These are phyloP conservation scores for Colletotrichum tabaci DNA, from an alignment of 2,329 filamentous ascomycete genomes.

Conservation along the genomic window DNA sequence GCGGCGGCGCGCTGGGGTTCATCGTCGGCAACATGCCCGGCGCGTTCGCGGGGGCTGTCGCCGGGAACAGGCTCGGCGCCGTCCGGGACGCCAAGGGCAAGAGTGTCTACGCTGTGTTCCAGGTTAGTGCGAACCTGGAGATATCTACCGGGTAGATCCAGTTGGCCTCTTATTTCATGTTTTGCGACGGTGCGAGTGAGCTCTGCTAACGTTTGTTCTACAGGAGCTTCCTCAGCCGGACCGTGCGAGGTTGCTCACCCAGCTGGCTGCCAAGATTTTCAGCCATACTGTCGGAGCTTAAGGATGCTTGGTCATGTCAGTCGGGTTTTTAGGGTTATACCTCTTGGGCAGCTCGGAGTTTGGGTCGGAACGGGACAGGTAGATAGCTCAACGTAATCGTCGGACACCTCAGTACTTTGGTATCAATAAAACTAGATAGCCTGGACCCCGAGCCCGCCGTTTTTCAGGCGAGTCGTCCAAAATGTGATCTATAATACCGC, in stretches of 20 bases:
- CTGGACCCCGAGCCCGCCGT: too few species aligned
- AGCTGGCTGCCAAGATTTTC: conserved; percentile 89
- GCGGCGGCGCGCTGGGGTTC: conserved; percentile 92
- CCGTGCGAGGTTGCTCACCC: conserved; percentile 83
- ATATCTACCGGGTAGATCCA: conserved; percentile 31
- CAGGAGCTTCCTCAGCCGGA: conserved; percentile 87
- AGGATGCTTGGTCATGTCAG: background rate
- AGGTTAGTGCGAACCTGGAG: conserved; percentile 56
- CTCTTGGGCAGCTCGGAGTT: conserved; percentile 35
- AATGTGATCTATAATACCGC: too few species aligned
- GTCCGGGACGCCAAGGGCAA: conserved; percentile 92
- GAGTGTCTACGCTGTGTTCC: conserved; percentile 94
- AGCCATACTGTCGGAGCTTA: conserved; percentile 79
- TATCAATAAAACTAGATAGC: conserved; percentile 26
- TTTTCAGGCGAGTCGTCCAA: background rate
- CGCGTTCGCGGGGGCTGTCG: conserved; percentile 89
- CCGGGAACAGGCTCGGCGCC: conserved; percentile 91
- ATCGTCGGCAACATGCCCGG: conserved; percentile 95
- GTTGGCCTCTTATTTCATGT: conserved; percentile 27
- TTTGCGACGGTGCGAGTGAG: too few species aligned
- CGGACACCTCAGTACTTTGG: conserved; percentile 8
- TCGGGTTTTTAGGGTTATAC: conserved; percentile 11
- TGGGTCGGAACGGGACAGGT: conserved; percentile 16
- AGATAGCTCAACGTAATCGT: conserved; percentile 1
- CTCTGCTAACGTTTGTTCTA: conserved; percentile 9